Evolutionary conservation across 2,329 filamentous ascomycete genomes (phyloP).

Genomic region (Helminthosporium solani): DNA sequence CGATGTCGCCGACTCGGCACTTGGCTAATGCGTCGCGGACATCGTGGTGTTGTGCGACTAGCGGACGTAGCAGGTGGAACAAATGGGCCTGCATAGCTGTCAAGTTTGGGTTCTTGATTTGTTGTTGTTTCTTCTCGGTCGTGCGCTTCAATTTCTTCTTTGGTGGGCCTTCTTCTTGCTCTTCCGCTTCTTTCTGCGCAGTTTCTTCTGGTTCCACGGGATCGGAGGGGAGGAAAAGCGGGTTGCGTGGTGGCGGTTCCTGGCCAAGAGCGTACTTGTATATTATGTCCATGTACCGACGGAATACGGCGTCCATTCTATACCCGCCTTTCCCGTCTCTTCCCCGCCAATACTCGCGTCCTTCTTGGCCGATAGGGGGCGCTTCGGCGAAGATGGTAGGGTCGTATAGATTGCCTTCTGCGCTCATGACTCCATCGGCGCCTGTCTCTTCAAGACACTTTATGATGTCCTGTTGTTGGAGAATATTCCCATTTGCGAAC

Average conservation of each 20-base stretch:
- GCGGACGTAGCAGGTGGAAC: slow-evolving; percentile 83
- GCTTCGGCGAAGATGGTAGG: slow-evolving; percentile 77
- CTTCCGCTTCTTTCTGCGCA: slow-evolving; percentile 10
- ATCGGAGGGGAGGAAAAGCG: slow-evolving; percentile 69
- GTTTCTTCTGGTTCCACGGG: slow-evolving; percentile 40
- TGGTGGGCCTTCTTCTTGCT: slow-evolving; percentile 33
- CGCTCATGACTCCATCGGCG: slow-evolving; percentile 91
- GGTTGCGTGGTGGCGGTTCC: slow-evolving; percentile 65
- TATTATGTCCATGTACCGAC: slow-evolving; percentile 88
- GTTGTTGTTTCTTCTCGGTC: slow-evolving; percentile 49
- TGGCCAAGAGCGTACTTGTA: slow-evolving; percentile 71
- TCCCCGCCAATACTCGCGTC: slow-evolving; percentile 81
- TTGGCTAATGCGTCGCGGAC: slow-evolving; percentile 81
- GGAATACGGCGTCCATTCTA: slow-evolving; percentile 80
- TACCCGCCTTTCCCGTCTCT: slow-evolving; percentile 78
- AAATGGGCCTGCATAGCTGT: slow-evolving; percentile 85
- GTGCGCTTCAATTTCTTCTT: slow-evolving; percentile 37
- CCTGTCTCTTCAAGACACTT: slow-evolving; percentile 79
- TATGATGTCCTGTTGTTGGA: slow-evolving; percentile 76
- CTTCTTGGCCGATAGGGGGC: slow-evolving; percentile 64
- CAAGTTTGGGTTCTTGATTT: slow-evolving; percentile 64
- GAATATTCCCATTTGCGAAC: slow-evolving; percentile 94
- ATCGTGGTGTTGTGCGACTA: slow-evolving; percentile 77
- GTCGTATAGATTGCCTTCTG: slow-evolving; percentile 91
- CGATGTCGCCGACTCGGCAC: slow-evolving; percentile 68